These are phyloP conservation scores for Pseudogymnoascus sp. DNA, from an alignment of 2,329 filamentous ascomycete genomes.

Conservation along the genomic window DNA sequence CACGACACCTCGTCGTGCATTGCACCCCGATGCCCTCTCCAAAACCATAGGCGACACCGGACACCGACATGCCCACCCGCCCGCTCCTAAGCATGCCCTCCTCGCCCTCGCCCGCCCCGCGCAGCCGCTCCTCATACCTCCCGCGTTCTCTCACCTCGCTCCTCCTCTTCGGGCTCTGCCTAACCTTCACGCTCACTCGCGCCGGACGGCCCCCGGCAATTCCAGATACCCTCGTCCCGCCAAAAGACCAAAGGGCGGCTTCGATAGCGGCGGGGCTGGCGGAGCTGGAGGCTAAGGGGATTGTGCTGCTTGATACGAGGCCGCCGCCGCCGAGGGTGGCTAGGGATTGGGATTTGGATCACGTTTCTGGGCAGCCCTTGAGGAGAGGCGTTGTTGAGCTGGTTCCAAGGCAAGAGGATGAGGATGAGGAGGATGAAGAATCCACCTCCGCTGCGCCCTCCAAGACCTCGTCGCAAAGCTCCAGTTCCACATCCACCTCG, in stretches of 20 bases:
- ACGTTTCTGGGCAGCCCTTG: not conserved
- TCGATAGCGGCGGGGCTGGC: not conserved
- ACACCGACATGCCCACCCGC: not conserved
- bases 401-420: not conserved
- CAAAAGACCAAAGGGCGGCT: not conserved
- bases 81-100: not conserved
- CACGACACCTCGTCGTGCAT: not conserved
- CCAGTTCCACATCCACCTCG: constrained; percentile 14
- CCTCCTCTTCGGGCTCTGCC: not conserved
- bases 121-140: not conserved
- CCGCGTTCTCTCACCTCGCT: not conserved
- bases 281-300: not conserved
- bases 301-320: not conserved
- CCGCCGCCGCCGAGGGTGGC: not conserved
- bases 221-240: not conserved
- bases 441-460: not conserved
- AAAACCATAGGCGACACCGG: not conserved
- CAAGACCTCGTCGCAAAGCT: constrained; percentile 19
- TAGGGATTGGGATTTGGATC: not conserved
- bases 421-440: not conserved
- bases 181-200: not conserved
- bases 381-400: not conserved
- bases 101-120: not conserved
- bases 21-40: not conserved
- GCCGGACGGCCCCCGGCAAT: not conserved